Base-by-base conservation (phyloP, 148 eudicot species). In the Amaranthus cruentus region DNA sequence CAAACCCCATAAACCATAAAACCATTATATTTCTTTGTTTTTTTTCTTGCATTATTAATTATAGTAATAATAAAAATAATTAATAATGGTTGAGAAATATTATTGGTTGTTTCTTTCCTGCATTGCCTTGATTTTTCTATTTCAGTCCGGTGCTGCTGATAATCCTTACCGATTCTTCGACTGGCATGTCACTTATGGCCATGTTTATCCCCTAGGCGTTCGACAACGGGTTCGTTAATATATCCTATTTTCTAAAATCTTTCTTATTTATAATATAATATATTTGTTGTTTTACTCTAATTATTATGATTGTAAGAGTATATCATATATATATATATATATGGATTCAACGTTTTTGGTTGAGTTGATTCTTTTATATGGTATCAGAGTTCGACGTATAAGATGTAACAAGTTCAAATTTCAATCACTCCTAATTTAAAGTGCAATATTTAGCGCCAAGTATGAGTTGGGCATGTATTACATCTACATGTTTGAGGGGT, bases 101-200 rank as follows among this genome's bases (percentile, higher is more conserved):
- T 61, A 3, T 6, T 61, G 63, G 0, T 28, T 78, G 69, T 63
- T 5, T 52, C 68, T 4, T 55, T 9, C 9, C 56, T 69, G 42
- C 66, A 62, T 79, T 52, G 61, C 60, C 50, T 64, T 79, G 38
- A n/a, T 81, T 70, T 70, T 11, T 66, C 56, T 70, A 9, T 70
- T 70, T 13, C 43, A 46, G 18, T 59, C 49, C 48, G 77, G 13
- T 55, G 10, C 6, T 63, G 77, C 82, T 43, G 85, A 82, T 12
- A 50, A 42, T 42, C 85, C 85, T 62, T 82, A 86, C 58, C 73
- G 84, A 9, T 84, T 63, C 75, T 85, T 76, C 61, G 56, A 61
- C 7, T 85, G 86, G 86, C 70, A 70, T 13, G 76, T 85, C 66
- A 85, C 85, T 57, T 83, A 87, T 55, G 90, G 90, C 52, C 81